phyloP scores from a whole-genome alignment of 2,329 filamentous ascomycete genomes.

The Incumbomyces lentus region DNA sequence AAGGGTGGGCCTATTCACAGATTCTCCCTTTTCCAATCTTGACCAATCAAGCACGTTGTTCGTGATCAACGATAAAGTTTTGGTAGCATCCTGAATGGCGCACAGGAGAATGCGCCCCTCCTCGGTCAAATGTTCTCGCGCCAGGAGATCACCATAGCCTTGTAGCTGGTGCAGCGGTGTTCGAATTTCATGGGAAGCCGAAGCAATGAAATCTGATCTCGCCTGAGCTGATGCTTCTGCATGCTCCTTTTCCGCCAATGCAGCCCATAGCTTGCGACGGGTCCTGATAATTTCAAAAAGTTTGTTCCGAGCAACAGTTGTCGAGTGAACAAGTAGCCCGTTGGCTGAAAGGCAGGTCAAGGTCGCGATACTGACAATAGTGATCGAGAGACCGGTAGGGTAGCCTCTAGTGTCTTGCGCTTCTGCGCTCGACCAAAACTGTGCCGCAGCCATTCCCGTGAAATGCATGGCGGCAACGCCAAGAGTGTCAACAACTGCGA shows the following conservation, averaged over 20 bases:
- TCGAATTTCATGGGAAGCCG: constrained; percentile 28
- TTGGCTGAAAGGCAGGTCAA: constrained; percentile 27
- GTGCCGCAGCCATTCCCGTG: constrained; percentile 25
- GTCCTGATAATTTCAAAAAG: constrained; percentile 27
- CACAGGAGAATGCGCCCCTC: constrained; percentile 24
- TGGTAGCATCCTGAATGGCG: constrained; percentile 27
- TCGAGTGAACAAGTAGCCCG: constrained; percentile 26
- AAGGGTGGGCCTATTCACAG: constrained; percentile 23
- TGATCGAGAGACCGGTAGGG: constrained; percentile 24
- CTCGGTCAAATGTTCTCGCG: constrained; percentile 24
- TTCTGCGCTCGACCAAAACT: constrained; percentile 22
- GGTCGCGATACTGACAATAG: constrained; percentile 25
- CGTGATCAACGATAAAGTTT: constrained; percentile 28
- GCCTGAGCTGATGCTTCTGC: constrained; percentile 26
- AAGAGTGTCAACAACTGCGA: constrained; percentile 24
- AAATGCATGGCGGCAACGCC: constrained; percentile 30
- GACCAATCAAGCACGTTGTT: constrained; percentile 30
- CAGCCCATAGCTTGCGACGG: constrained; percentile 25
- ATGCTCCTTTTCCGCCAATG: constrained; percentile 27
- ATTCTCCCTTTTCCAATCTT: constrained; percentile 26
- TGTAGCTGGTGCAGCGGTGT: constrained; percentile 29
- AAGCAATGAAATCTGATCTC: constrained; percentile 27
- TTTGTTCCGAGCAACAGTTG: constrained; percentile 28
- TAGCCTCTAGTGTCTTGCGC: constrained; percentile 23
- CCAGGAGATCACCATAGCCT: constrained; percentile 27